Evolutionary conservation across 805 yeast species (phyloP).

Genomic region (Diddensiella transvaalensis): DNA sequence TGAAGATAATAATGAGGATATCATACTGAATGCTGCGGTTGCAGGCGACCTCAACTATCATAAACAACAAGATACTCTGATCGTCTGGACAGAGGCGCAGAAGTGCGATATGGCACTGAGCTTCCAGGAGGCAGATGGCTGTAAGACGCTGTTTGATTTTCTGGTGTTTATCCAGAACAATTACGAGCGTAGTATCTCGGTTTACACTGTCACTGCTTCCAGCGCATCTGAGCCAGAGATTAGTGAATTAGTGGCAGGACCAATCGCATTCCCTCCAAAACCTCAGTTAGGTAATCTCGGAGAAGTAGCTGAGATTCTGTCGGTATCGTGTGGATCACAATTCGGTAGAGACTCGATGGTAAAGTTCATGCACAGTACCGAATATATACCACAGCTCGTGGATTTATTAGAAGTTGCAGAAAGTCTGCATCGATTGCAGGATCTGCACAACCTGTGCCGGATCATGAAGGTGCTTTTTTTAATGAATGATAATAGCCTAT

Average conservation of each 20-base stretch:
- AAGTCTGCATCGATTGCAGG: conserved; percentile 44
- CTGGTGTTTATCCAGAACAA: conserved; percentile 63
- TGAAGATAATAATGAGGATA: conserved; percentile 58
- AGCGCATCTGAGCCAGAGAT: conserved; percentile 32
- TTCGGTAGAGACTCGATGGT: conserved; percentile 60
- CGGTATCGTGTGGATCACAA: conserved; percentile 57
- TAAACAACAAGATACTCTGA: conserved; percentile 88
- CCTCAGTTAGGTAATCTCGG: conserved; percentile 50
- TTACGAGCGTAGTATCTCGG: conserved; percentile 60
- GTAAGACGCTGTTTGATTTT: conserved; percentile 78
- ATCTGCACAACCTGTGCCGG: conserved; percentile 64
- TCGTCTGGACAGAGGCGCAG: conserved; percentile 83
- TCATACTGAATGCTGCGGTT: conserved; percentile 61
- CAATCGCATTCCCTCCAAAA: conserved; percentile 62
- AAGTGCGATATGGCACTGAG: conserved; percentile 78
- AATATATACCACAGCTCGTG: conserved; percentile 52
- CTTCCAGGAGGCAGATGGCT: conserved; percentile 89
- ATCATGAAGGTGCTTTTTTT: conserved; percentile 58
- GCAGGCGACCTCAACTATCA: conserved; percentile 80
- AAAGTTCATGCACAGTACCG: conserved; percentile 49
- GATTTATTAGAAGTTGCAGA: conserved; percentile 57
- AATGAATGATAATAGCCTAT: conserved; percentile 63
- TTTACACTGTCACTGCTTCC: conserved; percentile 61
- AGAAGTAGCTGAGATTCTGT: conserved; percentile 53
- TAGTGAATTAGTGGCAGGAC: conserved; percentile 78